phyloP scores from a whole-genome alignment of 139 green algal genomes.

The Yamagishiella unicocca region DNA sequence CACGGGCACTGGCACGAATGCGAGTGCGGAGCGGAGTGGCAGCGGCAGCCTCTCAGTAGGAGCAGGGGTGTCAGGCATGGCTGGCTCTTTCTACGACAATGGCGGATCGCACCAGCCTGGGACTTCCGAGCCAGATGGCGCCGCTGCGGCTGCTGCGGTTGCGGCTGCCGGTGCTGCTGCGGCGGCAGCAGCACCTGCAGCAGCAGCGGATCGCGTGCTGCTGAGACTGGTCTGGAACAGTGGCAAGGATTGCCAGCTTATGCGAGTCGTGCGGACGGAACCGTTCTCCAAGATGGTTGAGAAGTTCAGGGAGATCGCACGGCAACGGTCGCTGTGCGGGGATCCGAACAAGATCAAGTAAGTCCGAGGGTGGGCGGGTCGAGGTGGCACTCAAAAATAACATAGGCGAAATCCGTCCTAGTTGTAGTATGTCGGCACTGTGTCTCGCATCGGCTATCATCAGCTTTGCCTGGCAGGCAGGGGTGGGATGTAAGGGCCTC shows the following conservation, averaged over 20 bases:
- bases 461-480: too few species aligned
- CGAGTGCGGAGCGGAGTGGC: background rate
- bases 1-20: too few species aligned
- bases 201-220: background rate
- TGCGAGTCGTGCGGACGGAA: slow-evolving; percentile 4
- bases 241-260: background rate
- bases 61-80: background rate
- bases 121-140: background rate
- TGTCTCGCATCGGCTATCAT: too few species aligned
- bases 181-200: background rate
- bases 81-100: too few species aligned
- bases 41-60: background rate
- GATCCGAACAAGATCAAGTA: slow-evolving; percentile 28
- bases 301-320: slow-evolving; percentile 14
- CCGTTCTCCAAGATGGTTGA: slow-evolving; percentile 19
- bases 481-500: too few species aligned
- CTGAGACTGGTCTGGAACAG: slow-evolving; percentile 7
- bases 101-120: too few species aligned
- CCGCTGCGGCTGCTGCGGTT: background rate
- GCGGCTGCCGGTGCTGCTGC: background rate
- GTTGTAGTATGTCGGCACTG: too few species aligned
- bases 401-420: too few species aligned
- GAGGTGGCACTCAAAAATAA: too few species aligned
- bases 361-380: too few species aligned
- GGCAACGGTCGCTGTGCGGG: background rate